These are phyloP conservation scores for Trichosporon inkin DNA, from an alignment of 1,284 basidiomycete species.

Conservation along the genomic window DNA sequence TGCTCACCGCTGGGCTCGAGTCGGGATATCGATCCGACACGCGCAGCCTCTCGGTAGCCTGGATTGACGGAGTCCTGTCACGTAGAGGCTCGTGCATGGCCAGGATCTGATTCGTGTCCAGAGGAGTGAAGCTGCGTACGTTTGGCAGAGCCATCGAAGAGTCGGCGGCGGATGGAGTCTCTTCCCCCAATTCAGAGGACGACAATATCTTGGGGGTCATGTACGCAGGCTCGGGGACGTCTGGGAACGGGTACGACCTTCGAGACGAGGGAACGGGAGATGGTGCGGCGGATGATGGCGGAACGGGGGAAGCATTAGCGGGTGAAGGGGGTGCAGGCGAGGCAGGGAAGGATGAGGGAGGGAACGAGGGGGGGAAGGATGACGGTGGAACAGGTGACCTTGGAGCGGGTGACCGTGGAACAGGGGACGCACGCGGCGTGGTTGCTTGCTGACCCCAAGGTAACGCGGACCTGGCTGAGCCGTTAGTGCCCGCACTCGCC, in stretches of 20 bases:
- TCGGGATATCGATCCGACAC: background rate
- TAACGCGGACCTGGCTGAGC: background rate
- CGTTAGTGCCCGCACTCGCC: background rate
- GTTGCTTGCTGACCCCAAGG: constrained; percentile 1
- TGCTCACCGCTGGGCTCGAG: background rate
- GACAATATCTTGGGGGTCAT: constrained; percentile 2
- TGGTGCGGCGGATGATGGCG: background rate
- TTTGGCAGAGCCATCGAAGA: background rate
- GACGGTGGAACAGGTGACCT: background rate
- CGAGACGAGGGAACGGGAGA: background rate
- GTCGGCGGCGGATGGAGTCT: background rate
- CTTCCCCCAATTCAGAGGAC: background rate
- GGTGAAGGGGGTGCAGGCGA: background rate
- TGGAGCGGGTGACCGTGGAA: background rate
- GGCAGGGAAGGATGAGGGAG: background rate
- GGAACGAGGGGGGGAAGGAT: background rate
- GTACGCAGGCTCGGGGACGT: background rate
- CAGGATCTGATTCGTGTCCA: background rate
- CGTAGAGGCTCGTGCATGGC: background rate
- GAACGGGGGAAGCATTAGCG: background rate
- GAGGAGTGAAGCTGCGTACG: background rate
- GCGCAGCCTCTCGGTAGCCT: background rate
- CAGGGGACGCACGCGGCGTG: background rate
- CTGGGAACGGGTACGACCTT: background rate
- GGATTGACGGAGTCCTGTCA: background rate